A percentile compares a stretch with the other conserved stretches of the same genome.
These are phyloP conservation scores for Forsythia suspensa DNA, from an alignment of 257 asterid genomes.

Conservation along the genomic window DNA sequence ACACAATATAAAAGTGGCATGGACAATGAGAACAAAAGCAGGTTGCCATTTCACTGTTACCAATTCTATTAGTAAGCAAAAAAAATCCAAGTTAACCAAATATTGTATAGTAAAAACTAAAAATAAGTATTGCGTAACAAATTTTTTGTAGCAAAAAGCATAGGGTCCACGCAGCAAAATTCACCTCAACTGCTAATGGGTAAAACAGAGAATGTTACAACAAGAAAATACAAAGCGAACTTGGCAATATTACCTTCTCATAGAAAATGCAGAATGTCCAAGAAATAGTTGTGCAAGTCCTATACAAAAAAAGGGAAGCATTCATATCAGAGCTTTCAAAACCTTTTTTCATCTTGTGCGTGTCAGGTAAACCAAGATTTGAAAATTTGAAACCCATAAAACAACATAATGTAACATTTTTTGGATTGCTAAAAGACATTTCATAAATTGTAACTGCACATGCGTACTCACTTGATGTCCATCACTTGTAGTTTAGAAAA, in stretches of 20 bases:
- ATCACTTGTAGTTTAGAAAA: background rate
- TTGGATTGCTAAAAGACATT: background rate
- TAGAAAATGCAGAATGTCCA: slow-evolving; percentile 83
- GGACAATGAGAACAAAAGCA: background rate
- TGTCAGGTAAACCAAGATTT: background rate
- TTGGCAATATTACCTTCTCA: slow-evolving; percentile 55
- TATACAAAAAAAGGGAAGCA: slow-evolving; percentile 22
- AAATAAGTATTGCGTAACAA: background rate
- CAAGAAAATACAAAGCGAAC: background rate
- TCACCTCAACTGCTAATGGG: background rate
- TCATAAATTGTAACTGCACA: background rate
- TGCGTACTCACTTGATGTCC: background rate
- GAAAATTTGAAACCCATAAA: background rate
- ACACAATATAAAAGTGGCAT: background rate
- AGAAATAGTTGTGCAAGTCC: slow-evolving; percentile 84
- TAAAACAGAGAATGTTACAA: slow-evolving; percentile 1
- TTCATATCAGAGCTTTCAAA: slow-evolving; percentile 2
- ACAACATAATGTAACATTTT: background rate
- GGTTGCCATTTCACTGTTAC: background rate
- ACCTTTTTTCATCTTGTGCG: background rate
- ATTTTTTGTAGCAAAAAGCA: background rate
- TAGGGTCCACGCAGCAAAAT: background rate
- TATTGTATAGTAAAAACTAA: too few relatives aligned
- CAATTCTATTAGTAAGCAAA: background rate
- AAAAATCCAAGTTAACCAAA: background rate